phyloP scores from a whole-genome alignment of 306 rosid species.

The Inga leiocalycina region DNA sequence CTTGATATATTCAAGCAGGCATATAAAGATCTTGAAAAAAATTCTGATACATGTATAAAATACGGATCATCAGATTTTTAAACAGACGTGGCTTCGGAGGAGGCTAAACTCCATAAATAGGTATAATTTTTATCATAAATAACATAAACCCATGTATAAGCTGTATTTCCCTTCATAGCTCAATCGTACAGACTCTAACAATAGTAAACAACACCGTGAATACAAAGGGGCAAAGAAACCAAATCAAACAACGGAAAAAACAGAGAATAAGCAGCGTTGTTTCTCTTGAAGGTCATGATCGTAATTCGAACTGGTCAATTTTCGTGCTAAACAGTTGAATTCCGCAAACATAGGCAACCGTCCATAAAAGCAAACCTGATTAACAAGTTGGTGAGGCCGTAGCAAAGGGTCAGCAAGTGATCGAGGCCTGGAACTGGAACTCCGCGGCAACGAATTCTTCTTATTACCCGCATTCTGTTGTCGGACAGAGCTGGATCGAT shows the following conservation, averaged over 20 bases:
- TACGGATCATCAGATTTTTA: neutral
- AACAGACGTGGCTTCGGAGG: neutral
- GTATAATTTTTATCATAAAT: neutral
- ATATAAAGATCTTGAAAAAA: neutral
- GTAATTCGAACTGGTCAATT: conserved; percentile 20
- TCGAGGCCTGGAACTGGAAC: conserved; percentile 88
- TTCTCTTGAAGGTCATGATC: neutral
- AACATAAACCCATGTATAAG: neutral
- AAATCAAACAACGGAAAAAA: neutral
- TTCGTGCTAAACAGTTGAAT: neutral
- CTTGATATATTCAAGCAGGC: neutral
- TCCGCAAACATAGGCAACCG: neutral
- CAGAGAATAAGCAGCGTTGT: neutral
- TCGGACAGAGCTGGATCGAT: conserved; percentile 80
- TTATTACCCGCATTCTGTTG: conserved; percentile 66
- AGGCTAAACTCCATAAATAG: neutral
- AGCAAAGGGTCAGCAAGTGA: conserved; percentile 89
- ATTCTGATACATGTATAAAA: conserved; percentile 22
- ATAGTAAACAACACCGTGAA: neutral
- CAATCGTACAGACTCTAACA: neutral
- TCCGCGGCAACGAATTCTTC: conserved; percentile 68
- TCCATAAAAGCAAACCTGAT: conserved; percentile 50
- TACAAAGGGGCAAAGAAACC: neutral
- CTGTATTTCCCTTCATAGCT: neutral
- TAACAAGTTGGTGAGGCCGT: conserved; percentile 88